phyloP scores from a whole-genome alignment of 805 yeast genomes.

The Starmerella roubikii region DNA sequence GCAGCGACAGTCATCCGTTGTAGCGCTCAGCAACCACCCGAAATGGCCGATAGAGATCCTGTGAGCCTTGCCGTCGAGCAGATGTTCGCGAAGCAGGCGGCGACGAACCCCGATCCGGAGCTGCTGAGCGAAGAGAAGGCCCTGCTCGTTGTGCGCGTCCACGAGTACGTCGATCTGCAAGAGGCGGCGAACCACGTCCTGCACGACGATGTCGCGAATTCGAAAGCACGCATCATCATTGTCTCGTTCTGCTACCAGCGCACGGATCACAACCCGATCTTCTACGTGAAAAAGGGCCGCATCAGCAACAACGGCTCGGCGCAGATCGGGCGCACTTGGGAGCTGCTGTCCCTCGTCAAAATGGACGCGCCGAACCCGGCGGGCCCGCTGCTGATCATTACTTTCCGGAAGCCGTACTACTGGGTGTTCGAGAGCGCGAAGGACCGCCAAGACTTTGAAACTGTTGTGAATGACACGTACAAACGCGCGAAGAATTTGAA shows the following conservation, averaged over 20 bases:
- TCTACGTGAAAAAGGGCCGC: constrained; percentile 66
- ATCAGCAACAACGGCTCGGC: constrained; percentile 58
- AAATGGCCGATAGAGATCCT: constrained; percentile 4
- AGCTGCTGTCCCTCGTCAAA: constrained; percentile 49
- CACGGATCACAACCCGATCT: constrained; percentile 27
- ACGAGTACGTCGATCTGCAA: constrained; percentile 12
- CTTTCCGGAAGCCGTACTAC: constrained; percentile 64
- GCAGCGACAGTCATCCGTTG: too few species aligned
- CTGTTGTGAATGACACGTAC: constrained; percentile 39
- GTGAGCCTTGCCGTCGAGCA: constrained; percentile 7
- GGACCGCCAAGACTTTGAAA: constrained; percentile 47
- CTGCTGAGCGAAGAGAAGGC: constrained; percentile 9
- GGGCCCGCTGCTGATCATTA: constrained; percentile 32
- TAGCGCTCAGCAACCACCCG: too few species aligned
- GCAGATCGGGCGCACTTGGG: constrained; percentile 92
- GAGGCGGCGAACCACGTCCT: constrained; percentile 8
- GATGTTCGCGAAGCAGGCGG: constrained; percentile 10
- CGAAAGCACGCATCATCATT: constrained; percentile 17
- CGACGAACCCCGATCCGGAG: constrained; percentile 7
- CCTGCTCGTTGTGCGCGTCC: constrained; percentile 6
- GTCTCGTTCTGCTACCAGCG: constrained; percentile 5
- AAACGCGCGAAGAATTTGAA: constrained; percentile 18
- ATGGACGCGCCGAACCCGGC: constrained; percentile 38
- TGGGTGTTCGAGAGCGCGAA: constrained; percentile 57
- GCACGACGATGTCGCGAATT: background rate